phyloP scores from a whole-genome alignment of 371 early-diverging fungal genomes.

The Dichotomocladium elegans region DNA sequence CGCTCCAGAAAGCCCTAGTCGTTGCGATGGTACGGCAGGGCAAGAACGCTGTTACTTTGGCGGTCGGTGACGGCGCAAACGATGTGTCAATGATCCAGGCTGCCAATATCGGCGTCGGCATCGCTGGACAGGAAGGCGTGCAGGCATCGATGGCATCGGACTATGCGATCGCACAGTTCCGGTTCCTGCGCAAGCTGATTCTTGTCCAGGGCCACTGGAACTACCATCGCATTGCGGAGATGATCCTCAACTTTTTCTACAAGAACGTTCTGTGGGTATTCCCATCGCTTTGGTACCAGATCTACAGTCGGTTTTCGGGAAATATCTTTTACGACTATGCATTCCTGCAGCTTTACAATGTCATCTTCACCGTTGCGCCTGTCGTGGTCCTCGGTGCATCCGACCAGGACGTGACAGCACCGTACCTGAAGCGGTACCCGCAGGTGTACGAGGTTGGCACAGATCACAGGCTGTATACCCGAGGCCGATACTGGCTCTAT shows the following conservation, averaged over 20 bases:
- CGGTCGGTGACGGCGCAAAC: slow-evolving; percentile 95
- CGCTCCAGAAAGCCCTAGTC: slow-evolving; percentile 96
- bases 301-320: slow-evolving; percentile 80
- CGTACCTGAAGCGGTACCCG: slow-evolving; percentile 60
- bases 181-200: slow-evolving; percentile 65
- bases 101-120: slow-evolving; percentile 90
- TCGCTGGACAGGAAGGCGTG: slow-evolving; percentile 91
- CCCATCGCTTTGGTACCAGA: slow-evolving; percentile 84
- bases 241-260: slow-evolving; percentile 79
- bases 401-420: slow-evolving; percentile 59
- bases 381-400: slow-evolving; percentile 53
- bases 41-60: slow-evolving; percentile 73
- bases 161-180: slow-evolving; percentile 87
- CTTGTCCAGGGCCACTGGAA: slow-evolving; percentile 87
- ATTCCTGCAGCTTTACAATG: slow-evolving; percentile 76
- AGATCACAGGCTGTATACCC: slow-evolving; percentile 55
- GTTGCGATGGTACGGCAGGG: slow-evolving; percentile 87
- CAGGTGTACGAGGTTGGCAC: slow-evolving; percentile 65
- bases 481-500: slow-evolving; percentile 57
- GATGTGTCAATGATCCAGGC: slow-evolving; percentile 94
- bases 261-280: slow-evolving; percentile 78
- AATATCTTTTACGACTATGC: slow-evolving; percentile 86
- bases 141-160: slow-evolving; percentile 91
- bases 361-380: slow-evolving; percentile 75
- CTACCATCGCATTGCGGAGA: slow-evolving; percentile 71